Base-by-base conservation (phyloP, 768 basidiomycete genomes). In the Hygrocybe punicea region DNA sequence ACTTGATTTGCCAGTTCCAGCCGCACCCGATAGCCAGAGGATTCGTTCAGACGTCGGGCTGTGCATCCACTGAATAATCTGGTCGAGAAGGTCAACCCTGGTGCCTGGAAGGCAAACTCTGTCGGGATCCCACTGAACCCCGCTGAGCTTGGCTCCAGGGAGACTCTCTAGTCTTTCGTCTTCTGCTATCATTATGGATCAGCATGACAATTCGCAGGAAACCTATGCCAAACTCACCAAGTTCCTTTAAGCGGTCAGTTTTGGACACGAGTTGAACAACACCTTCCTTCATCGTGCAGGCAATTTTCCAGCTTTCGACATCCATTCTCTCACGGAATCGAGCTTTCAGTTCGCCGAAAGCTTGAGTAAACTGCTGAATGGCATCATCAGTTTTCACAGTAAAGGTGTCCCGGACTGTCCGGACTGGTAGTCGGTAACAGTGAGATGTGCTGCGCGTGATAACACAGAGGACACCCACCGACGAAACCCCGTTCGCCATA, bases 41-140 rank as follows among this genome's bases (percentile, higher is more conserved):
- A 72, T 58, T 17, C 61, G 63, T 40, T 25, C 58, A 53, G 45
- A 50, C 33, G 54, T 61, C 53, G 35, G 55, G 6, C 56, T 40
- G 50, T 58, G 55, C 7, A 60, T 52, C 67, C 67, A 68, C 19
- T 40, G 35, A 10, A 51, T 46, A 34, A 68, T 66, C 7, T 60
- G 51, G 14, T 66, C 60, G 10, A 66, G 17, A 11, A 67, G 34
- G 11, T 29, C 14, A 11, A 19, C 34, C 33, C 51, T 55, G 29
- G 63, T 57, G 8, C 58, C 58, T 14, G 52, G 58, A 17, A 60
- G 23, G 29, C 54, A 60, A n/a, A 40, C 45, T 45, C 44, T 53
- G 23, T 44, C 39, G 0, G 56, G 47, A 23, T 61, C 55, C 58
- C 62, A 60, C 17, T 36, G 50, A 10, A 36, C 50, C 4, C 25